Base-by-base conservation (phyloP, 1,284 basidiomycete species). In the Malassezia globosa region DNA sequence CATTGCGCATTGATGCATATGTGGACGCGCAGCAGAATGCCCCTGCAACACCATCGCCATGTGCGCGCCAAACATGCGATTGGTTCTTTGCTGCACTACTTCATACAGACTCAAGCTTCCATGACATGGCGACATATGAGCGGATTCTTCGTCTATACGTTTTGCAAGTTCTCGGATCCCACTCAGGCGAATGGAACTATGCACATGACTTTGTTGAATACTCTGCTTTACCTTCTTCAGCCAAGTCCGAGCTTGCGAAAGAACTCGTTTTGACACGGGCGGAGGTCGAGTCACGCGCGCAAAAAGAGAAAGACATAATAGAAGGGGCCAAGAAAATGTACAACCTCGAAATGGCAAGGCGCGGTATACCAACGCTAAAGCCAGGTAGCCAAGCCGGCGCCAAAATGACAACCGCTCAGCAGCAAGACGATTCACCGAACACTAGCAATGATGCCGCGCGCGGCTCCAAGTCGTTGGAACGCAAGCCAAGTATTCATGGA, bases 171-270 rank as follows among this genome's bases (percentile, higher is more conserved):
- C 49, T 65, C 1, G 63, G 57, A 10, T 39, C 52, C 16, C 50
- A 58, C 7, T 37, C 54, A 6, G 55, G 46, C 37, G 61, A 65
- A n/a, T 65, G 63, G 63, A 57, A 63, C 26, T 61, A 63, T 23
- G 63, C 63, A 2, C 50, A 52, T 4, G 56, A 61, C 18, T 58
- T 63, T 33, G 55, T 63, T 3, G 59, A 56, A 21, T 61, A 65
- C 42, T 56, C 55, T 35, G 52, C 52, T 31, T 42, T 65, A 42
- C 41, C 55, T 11, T 11, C 24, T 7, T 24, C 21, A 5, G 35
- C 33, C 10, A 26, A 43, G 25, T 13, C n/a, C 29, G 49, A 39
- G 1, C 34, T 62, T 24, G 46, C 60, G 26, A 53, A 46, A 21
- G 57, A 61, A 42, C 54, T 64, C 46, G 54, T 54, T 22, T 50